phyloP scores from a whole-genome alignment of 2,329 filamentous ascomycete genomes.

The Incumbomyces lentus region DNA sequence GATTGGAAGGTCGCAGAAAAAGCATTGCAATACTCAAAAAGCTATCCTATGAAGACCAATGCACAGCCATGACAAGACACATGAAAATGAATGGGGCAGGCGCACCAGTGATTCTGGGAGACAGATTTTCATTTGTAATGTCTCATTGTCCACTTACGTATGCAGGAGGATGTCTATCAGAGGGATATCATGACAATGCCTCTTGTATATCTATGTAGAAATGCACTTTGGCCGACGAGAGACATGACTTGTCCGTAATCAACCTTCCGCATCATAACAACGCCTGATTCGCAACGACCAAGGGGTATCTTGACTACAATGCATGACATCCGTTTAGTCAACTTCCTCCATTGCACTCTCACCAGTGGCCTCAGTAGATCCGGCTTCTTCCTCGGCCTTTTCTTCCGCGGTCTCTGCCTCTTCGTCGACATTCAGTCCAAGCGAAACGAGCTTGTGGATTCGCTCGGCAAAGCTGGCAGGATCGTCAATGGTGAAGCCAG shows the following conservation, averaged over 20 bases:
- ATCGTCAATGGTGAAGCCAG: conserved; percentile 99
- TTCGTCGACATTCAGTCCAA: conserved; percentile 95
- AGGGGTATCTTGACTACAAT: conserved; percentile 4
- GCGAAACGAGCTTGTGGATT: conserved; percentile 98
- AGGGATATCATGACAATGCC: too few species aligned
- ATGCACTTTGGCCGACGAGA: conserved; percentile 8
- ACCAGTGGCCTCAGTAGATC: conserved; percentile 55
- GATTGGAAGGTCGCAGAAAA: too few species aligned
- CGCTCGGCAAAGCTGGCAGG: conserved; percentile 95
- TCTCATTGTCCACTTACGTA: too few species aligned
- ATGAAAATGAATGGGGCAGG: too few species aligned
- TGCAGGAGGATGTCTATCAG: too few species aligned
- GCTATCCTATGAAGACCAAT: too few species aligned
- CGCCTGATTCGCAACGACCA: conserved; percentile 13
- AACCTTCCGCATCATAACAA: conserved; percentile 12
- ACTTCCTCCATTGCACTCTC: conserved; percentile 99
- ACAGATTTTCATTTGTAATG: too few species aligned
- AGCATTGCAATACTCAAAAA: too few species aligned
- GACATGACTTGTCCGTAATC: conserved; percentile 15
- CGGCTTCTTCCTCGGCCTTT: conserved; percentile 44
- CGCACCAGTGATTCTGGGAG: too few species aligned
- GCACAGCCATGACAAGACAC: too few species aligned
- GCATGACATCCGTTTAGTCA: conserved; percentile 53
- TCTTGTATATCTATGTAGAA: too few species aligned
- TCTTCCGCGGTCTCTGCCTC: conserved; percentile 61